phyloP scores from a whole-genome alignment of 805 yeast species.

The Starmerella davenportii region DNA sequence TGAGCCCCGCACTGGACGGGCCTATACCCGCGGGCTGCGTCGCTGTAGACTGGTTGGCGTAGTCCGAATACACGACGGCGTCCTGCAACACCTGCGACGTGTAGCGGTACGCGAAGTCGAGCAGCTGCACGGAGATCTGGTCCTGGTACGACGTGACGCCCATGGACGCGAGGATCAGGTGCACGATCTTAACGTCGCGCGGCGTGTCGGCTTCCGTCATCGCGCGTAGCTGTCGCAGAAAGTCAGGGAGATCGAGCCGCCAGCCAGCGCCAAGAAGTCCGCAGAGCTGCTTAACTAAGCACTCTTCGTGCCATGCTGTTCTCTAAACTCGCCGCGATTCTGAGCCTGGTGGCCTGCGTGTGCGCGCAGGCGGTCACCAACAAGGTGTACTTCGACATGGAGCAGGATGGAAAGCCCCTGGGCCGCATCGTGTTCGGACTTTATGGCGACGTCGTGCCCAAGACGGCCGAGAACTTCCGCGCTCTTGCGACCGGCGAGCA shows the following conservation, averaged over 20 bases:
- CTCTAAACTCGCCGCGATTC: slow-evolving; percentile 3
- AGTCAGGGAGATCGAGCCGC: no score
- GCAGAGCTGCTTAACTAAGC: no score
- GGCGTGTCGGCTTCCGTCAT: slow-evolving; percentile 30
- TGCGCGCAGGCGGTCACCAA: slow-evolving; percentile 39
- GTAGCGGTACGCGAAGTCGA: slow-evolving; percentile 89
- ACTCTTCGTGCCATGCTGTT: slow-evolving; percentile 6
- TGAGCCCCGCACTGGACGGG: slow-evolving; percentile 31
- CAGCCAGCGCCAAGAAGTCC: no score
- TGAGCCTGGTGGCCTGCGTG: slow-evolving; percentile 9
- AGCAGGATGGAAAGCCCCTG: slow-evolving; percentile 55
- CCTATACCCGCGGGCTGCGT: slow-evolving; percentile 23
- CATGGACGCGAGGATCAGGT: slow-evolving; percentile 81
- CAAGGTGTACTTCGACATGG: slow-evolving; percentile 70
- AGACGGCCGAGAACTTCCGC: slow-evolving; percentile 77
- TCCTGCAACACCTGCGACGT: slow-evolving; percentile 75
- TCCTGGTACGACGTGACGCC: slow-evolving; percentile 85
- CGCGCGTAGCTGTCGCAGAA: no score
- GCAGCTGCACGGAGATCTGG: slow-evolving; percentile 83
- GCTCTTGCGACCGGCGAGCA: slow-evolving; percentile 63
- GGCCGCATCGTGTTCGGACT: slow-evolving; percentile 80
- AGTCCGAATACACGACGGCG: slow-evolving; percentile 77
- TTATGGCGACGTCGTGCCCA: slow-evolving; percentile 72
- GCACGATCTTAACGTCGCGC: slow-evolving; percentile 78
- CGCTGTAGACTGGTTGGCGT: slow-evolving; percentile 25